phyloP scores from a whole-genome alignment of 2,329 filamentous ascomycete genomes.

The Leptodontidium sp. region DNA sequence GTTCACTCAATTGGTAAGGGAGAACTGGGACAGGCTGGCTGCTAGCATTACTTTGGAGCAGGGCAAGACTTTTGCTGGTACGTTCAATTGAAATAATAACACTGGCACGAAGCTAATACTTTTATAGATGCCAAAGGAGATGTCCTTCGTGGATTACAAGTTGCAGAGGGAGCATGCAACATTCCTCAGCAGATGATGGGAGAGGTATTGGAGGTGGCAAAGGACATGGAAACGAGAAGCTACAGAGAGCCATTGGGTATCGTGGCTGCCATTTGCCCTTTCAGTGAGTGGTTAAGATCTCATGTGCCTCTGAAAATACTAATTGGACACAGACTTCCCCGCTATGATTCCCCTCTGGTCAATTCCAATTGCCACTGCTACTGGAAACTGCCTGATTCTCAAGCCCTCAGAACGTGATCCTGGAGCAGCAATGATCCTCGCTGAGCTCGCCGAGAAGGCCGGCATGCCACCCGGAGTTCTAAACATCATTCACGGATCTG shows the following conservation, averaged over 20 bases:
- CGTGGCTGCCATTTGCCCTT: slow-evolving; percentile 85
- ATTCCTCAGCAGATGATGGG: slow-evolving; percentile 85
- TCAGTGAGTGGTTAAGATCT: slow-evolving; percentile 64
- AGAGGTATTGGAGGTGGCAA: slow-evolving; percentile 84
- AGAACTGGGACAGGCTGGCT: slow-evolving; percentile 86
- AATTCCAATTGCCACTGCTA: slow-evolving; percentile 84
- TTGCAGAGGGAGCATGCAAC: slow-evolving; percentile 82
- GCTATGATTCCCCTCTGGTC: slow-evolving; percentile 95
- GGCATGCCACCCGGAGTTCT: slow-evolving; percentile 84
- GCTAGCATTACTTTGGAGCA: slow-evolving; percentile 88
- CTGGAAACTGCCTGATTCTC: slow-evolving; percentile 83
- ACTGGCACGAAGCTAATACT: slow-evolving; percentile 10
- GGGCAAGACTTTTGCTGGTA: slow-evolving; percentile 80
- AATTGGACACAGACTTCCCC: slow-evolving; percentile 71
- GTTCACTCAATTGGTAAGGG: slow-evolving; percentile 79
- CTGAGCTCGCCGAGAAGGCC: slow-evolving; percentile 80
- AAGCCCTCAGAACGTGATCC: slow-evolving; percentile 90
- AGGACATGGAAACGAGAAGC: slow-evolving; percentile 88
- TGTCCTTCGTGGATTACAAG: slow-evolving; percentile 82
- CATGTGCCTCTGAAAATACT: slow-evolving; percentile 17
- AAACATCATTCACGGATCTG: slow-evolving; percentile 83
- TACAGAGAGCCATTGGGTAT: slow-evolving; percentile 85
- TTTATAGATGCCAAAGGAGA: slow-evolving; percentile 76
- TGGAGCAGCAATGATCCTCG: slow-evolving; percentile 85
- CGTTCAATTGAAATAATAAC: slow-evolving; percentile 6